Evolutionary conservation across 2,329 filamentous ascomycete species (phyloP), one percentile per base, ranked within the genome.

Genomic region (Aspergillus sp.): DNA sequence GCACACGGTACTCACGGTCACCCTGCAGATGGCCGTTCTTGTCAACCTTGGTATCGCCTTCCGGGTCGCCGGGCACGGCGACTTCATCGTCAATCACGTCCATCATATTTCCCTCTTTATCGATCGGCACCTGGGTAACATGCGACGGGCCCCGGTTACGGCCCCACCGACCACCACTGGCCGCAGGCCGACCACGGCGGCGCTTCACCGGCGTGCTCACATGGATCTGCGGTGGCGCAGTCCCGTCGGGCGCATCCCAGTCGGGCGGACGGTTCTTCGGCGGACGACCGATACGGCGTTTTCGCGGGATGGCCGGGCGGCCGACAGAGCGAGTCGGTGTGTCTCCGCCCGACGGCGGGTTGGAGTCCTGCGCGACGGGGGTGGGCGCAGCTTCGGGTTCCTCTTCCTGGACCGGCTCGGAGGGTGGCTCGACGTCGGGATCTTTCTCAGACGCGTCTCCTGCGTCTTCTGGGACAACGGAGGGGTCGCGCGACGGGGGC

Each of bases 71-170:
- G 0, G 92, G 90, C 42, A 99, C 79, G 31, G 88, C 88, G 42
- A 96, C 90, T 76, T 99, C 94, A 65, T 99, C 94, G 66, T 96
- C 83, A 55, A 91, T 81, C 52, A 99, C 93, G 65, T 94, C 88
- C 75, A 93, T 87, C 73, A 91, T 86, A 53, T 91, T 96, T 47
- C 94, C 94, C 64, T 97, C 91, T 66, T 95, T 95, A 72, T 97
- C 94, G 55, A 96, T 88, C 4, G 91, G 86, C 56, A 96, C 89
- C 65, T 91, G 85, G 1, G 87, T 90, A 45, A 89, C 86, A 65
- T 92, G 89, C 36, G 87, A 86, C 13, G 86, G 84, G 36, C 86
- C 87, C 52, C 88, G 86, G 76, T 87, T 62, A 75, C 89, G 71
- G 77, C 89, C 84, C 85, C 91, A 91, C 55, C 89, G 76, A 17